These are phyloP conservation scores for Plenodomus lindquistii DNA, from an alignment of 2,329 filamentous ascomycete species.

Conservation along the genomic window DNA sequence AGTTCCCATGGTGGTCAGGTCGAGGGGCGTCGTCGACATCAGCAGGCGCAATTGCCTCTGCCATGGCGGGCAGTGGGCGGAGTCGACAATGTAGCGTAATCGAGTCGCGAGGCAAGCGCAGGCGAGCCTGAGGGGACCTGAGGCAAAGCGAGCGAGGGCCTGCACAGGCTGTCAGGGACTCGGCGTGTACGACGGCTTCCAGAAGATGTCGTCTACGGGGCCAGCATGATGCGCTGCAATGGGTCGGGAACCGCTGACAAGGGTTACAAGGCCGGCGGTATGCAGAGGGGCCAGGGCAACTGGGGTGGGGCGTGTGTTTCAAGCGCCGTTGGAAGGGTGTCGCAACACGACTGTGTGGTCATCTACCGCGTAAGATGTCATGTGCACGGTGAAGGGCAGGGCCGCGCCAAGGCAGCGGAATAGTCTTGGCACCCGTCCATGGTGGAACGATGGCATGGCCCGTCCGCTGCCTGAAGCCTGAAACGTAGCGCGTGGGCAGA, in stretches of 20 bases:
- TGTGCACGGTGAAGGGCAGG: conserved; percentile 2
- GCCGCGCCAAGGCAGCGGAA: conserved; percentile 13
- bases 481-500: conserved; percentile 35
- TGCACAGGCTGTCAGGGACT: conserved; percentile 22
- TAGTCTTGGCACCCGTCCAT: conserved; percentile 8
- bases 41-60: conserved; percentile 1
- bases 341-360: background rate
- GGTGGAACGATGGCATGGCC: background rate
- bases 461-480: conserved; percentile 6
- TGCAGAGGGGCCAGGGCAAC: conserved; percentile 11
- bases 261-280: conserved; percentile 9
- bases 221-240: conserved; percentile 19
- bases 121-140: conserved; percentile 20
- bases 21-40: background rate
- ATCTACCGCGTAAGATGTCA: conserved; percentile 5
- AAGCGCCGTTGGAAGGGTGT: conserved; percentile 14
- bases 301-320: conserved; percentile 33
- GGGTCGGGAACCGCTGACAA: conserved; percentile 8
- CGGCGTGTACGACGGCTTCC: conserved; percentile 22
- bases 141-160: conserved; percentile 22
- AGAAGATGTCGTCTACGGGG: conserved; percentile 30
- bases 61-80: conserved; percentile 14
- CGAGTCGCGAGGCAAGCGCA: conserved; percentile 27
- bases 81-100: background rate
- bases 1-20: conserved; percentile 16